A percentile compares a stretch with the other conserved stretches of the same genome.
phyloP scores from a whole-genome alignment of 306 rosid genomes.

The Lathyrus oleraceus region DNA sequence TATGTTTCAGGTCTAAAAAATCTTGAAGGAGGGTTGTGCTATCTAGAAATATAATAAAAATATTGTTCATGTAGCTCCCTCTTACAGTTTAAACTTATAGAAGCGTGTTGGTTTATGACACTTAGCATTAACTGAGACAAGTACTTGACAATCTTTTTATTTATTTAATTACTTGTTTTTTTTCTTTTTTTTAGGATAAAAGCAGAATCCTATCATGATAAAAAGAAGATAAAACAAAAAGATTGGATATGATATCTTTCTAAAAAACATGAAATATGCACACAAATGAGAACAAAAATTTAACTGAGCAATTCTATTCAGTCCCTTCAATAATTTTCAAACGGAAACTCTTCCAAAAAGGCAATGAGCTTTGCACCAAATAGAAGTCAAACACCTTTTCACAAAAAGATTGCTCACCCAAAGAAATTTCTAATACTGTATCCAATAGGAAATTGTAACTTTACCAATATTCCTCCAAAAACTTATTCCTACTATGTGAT shows the following conservation, averaged over 20 bases:
- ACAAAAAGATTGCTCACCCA: neutral
- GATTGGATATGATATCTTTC: constrained; percentile 15
- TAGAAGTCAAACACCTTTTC: neutral
- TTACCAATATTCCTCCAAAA: constrained; percentile 15
- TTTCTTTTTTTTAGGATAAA: neutral
- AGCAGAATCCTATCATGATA: neutral
- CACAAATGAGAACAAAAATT: neutral
- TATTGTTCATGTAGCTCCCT: neutral
- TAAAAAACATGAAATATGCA: neutral
- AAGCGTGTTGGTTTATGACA: neutral
- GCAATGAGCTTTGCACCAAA: neutral
- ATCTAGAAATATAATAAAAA: neutral
- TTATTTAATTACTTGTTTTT: neutral
- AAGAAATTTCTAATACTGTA: neutral
- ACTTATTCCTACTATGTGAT: constrained; percentile 4
- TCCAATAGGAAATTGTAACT: neutral
- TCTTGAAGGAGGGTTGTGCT: neutral
- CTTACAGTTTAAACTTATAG: neutral
- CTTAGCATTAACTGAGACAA: neutral
- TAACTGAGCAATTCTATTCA: constrained; percentile 3
- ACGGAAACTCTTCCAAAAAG: constrained; percentile 3
- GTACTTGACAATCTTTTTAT: neutral
- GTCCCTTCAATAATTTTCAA: neutral
- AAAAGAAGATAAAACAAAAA: constrained; percentile 3
- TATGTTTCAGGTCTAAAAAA: neutral